Evolutionary conservation across 768 basidiomycete species (phyloP).

Genomic region (Fomitopsis serialis): DNA sequence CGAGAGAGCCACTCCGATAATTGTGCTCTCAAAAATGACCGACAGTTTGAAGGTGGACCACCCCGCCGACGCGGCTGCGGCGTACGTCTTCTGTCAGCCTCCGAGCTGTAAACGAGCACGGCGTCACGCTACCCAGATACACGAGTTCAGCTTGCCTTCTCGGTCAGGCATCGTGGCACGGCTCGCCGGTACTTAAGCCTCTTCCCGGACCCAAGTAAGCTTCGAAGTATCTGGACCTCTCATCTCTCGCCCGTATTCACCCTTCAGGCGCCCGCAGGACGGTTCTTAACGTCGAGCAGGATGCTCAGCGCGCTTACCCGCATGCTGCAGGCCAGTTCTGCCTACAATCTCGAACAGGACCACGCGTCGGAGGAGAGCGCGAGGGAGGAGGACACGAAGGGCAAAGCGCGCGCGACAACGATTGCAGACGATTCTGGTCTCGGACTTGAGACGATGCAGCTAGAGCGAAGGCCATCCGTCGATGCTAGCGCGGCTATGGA

Average conservation of each 20-base stretch:
- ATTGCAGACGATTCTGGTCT: neutral
- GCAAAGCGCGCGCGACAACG: neutral
- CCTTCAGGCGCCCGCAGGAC: neutral
- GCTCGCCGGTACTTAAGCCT: neutral
- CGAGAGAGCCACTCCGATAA: too few relatives aligned
- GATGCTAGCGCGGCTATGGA: constrained; percentile 1
- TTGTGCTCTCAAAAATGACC: too few relatives aligned
- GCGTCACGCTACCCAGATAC: neutral
- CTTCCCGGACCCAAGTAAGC: neutral
- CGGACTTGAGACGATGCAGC: neutral
- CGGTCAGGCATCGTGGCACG: neutral
- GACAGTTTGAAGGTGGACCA: too few relatives aligned
- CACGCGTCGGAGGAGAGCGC: neutral
- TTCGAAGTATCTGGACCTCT: neutral
- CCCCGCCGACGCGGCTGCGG: too few relatives aligned
- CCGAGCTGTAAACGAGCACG: too few relatives aligned
- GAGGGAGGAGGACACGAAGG: constrained; percentile 1
- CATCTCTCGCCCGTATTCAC: neutral
- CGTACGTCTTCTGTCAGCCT: too few relatives aligned
- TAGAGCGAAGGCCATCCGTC: constrained; percentile 3
- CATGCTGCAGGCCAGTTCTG: constrained; percentile 10
- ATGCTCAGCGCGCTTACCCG: constrained; percentile 15
- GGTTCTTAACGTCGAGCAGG: neutral
- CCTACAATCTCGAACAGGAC: constrained; percentile 1
- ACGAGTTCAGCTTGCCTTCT: neutral